phyloP scores from a whole-genome alignment of 768 basidiomycete genomes.

The Gymnopilus dilepis region DNA sequence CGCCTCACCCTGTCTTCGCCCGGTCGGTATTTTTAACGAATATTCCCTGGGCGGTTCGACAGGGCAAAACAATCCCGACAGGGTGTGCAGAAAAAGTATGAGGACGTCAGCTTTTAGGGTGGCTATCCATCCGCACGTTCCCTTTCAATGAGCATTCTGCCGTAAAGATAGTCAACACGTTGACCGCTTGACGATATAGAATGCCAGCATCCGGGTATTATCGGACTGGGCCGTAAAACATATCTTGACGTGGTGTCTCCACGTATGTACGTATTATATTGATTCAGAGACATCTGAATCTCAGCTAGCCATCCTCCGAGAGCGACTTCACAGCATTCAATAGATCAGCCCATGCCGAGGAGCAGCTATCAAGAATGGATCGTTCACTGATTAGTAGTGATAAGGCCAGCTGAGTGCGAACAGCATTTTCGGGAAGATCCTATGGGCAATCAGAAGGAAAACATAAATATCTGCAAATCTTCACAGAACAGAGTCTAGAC shows the following conservation, averaged over 20 bases:
- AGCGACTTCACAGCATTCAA: background rate
- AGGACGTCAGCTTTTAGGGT: no score
- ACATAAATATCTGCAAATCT: slow-evolving; percentile 5
- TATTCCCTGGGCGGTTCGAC: background rate
- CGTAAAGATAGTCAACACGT: background rate
- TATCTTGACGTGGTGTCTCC: background rate
- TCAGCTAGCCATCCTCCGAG: background rate
- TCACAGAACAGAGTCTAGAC: background rate
- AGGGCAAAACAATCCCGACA: no score
- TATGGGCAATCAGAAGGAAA: slow-evolving; percentile 26
- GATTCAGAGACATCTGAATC: no score
- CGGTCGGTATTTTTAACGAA: background rate
- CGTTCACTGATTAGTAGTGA: slow-evolving; percentile 52
- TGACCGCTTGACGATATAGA: background rate
- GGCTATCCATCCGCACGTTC: background rate
- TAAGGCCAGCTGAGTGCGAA: slow-evolving; percentile 50
- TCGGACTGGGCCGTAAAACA: background rate
- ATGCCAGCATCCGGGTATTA: background rate
- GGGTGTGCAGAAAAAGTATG: no score
- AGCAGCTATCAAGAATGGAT: slow-evolving; percentile 59
- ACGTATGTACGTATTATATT: no score
- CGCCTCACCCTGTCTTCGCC: background rate
- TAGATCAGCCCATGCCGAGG: slow-evolving; percentile 42
- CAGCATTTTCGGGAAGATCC: slow-evolving; percentile 41
- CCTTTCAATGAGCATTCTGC: background rate